A percentile compares a stretch with the other conserved stretches of the same genome.
Conservation (phyloP, 1,284 basidiomycete species). For the Blastosporella zonata region DNA sequence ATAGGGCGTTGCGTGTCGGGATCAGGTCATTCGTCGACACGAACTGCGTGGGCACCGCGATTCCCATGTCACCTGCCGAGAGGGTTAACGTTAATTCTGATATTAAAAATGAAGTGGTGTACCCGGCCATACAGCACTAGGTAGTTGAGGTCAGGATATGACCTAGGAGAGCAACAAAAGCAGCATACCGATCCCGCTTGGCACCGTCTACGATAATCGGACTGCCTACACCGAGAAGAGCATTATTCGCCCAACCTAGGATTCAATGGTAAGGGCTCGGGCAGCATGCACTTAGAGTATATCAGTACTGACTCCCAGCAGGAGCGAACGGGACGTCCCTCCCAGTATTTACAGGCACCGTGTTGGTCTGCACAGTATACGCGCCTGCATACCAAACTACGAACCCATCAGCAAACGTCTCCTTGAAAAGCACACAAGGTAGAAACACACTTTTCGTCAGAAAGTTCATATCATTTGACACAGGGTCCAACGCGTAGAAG, state of each 20-base stretch:
- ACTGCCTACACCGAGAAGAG: conserved; percentile 51
- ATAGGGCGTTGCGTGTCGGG: conserved; percentile 52
- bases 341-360: conserved; percentile 50
- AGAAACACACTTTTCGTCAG: conserved; percentile 43
- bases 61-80: conserved; percentile 55
- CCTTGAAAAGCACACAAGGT: neutral
- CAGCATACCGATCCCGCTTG: conserved; percentile 50
- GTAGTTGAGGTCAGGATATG: neutral
- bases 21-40: conserved; percentile 58
- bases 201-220: conserved; percentile 65
- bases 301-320: conserved; percentile 28
- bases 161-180: neutral
- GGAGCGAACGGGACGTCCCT: conserved; percentile 45
- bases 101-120: neutral
- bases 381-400: conserved; percentile 53
- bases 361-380: conserved; percentile 41
- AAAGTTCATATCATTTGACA: conserved; percentile 46
- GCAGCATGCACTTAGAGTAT: neutral
- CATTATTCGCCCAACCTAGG: conserved; percentile 57
- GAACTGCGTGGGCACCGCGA: conserved; percentile 58
- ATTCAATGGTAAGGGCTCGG: neutral
- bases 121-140: conserved; percentile 59
- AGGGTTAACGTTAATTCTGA: neutral
- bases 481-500: conserved; percentile 49
- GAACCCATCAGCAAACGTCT: conserved; percentile 3